Percentiles rank a stretch among this genome's conserved stretches.
phyloP scores from a whole-genome alignment of 2,329 filamentous ascomycete genomes.

The Colletotrichum horii region DNA sequence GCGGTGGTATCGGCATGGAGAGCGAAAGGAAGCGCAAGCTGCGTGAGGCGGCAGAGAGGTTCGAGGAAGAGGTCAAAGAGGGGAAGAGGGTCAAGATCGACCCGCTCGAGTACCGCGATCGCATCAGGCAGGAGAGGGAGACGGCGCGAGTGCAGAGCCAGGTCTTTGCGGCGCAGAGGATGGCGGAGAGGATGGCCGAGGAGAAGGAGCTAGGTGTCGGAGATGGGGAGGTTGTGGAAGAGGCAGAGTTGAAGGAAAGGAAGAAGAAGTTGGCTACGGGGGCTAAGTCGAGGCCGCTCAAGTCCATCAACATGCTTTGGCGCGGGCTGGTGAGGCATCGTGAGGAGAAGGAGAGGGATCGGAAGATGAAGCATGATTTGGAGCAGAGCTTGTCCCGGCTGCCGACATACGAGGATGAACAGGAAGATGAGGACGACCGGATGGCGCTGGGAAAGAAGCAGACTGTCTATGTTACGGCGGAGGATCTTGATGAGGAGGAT shows the following conservation, averaged over 20 bases:
- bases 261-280: slow-evolving; percentile 29
- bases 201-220: slow-evolving; percentile 40
- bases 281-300: slow-evolving; percentile 58
- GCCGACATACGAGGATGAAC: slow-evolving; percentile 70
- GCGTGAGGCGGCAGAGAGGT: slow-evolving; percentile 63
- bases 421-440: slow-evolving; percentile 74
- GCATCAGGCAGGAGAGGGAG: slow-evolving; percentile 74
- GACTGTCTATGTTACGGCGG: slow-evolving; percentile 63
- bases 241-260: slow-evolving; percentile 15
- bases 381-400: slow-evolving; percentile 68
- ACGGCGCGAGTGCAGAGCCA: slow-evolving; percentile 71
- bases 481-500: slow-evolving; percentile 80
- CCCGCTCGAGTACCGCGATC: slow-evolving; percentile 74
- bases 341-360: slow-evolving; percentile 72
- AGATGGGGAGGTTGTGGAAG: not conserved
- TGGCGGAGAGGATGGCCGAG: slow-evolving; percentile 77
- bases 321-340: slow-evolving; percentile 74
- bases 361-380: slow-evolving; percentile 68
- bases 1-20: slow-evolving; percentile 84
- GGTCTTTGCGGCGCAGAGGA: slow-evolving; percentile 79
- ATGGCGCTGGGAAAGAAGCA: slow-evolving; percentile 67
- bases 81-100: slow-evolving; percentile 69
- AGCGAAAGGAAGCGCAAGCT: slow-evolving; percentile 81
- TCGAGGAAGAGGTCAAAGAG: slow-evolving; percentile 42
- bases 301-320: slow-evolving; percentile 79